Evolutionary conservation across 768 basidiomycete species (phyloP).

Genomic region (Erythrobasidium yunnanense): DNA sequence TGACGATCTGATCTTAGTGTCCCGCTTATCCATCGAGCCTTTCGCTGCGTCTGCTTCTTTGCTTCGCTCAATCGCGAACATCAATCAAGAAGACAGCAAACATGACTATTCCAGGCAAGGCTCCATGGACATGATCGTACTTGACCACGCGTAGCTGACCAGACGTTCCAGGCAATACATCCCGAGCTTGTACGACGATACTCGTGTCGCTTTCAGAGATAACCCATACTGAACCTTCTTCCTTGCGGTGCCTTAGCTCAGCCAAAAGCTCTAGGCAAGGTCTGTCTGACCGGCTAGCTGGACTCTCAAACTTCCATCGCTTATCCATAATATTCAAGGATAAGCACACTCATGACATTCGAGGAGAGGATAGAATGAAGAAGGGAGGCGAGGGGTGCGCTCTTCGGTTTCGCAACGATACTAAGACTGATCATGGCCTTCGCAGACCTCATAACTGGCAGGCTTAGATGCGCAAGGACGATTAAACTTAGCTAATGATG

Average conservation of each 20-base stretch:
- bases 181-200: neutral
- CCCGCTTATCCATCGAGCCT: no score
- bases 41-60: no score
- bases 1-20: no score
- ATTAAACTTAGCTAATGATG: neutral
- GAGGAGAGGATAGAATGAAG: slow-evolving; percentile 15
- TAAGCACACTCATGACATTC: slow-evolving; percentile 21
- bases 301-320: neutral
- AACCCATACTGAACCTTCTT: neutral
- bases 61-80: neutral
- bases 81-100: neutral
- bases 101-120: slow-evolving; percentile 20
- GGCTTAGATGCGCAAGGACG: neutral
- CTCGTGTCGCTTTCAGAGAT: neutral
- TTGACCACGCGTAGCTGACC: neutral
- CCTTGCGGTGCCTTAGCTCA: neutral
- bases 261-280: slow-evolving; percentile 9
- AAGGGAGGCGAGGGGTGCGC: slow-evolving; percentile 20
- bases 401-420: neutral
- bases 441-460: slow-evolving; percentile 19
- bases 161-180: slow-evolving; percentile 6
- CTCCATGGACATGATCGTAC: neutral
- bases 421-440: neutral
- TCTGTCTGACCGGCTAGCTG: neutral
- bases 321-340: neutral